Conservation (phyloP, 177 flowering plant species). For the Telopea speciosissima region DNA sequence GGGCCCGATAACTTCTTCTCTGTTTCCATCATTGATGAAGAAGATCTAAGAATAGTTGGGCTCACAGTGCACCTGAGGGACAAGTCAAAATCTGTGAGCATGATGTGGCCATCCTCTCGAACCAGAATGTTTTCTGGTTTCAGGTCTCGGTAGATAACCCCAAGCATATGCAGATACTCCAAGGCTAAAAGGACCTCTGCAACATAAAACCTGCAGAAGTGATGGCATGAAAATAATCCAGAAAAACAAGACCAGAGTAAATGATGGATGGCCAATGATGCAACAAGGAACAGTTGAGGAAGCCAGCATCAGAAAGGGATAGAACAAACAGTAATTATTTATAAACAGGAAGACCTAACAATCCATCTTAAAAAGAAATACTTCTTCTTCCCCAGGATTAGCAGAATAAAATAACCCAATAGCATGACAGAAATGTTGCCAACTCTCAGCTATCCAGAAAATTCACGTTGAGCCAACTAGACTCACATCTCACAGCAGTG, state of each 20-base stretch:
- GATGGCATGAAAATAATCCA: slow-evolving; percentile 4
- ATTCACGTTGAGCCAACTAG: neutral
- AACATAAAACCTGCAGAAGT: slow-evolving; percentile 58
- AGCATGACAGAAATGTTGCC: too few relatives aligned
- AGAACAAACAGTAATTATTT: neutral
- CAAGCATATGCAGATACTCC: slow-evolving; percentile 77
- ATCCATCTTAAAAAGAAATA: too few relatives aligned
- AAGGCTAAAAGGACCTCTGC: slow-evolving; percentile 45
- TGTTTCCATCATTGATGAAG: slow-evolving; percentile 32
- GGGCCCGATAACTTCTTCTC: slow-evolving; percentile 42
- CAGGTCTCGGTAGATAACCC: slow-evolving; percentile 73
- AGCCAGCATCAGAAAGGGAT: neutral
- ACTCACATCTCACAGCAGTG: too few relatives aligned
- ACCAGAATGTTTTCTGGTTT: slow-evolving; percentile 80
- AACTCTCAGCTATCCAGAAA: neutral
- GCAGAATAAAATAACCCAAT: neutral
- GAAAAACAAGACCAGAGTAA: neutral
- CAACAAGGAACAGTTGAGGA: neutral
- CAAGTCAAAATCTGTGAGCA: slow-evolving; percentile 56
- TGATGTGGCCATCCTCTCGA: slow-evolving; percentile 47
- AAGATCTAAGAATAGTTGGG: slow-evolving; percentile 48
- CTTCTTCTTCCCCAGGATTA: neutral
- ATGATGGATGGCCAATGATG: neutral
- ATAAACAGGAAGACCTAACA: neutral
- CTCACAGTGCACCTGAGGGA: slow-evolving; percentile 67